Conservation (phyloP, 2,329 filamentous ascomycete species). For the Penicillium sp. region DNA sequence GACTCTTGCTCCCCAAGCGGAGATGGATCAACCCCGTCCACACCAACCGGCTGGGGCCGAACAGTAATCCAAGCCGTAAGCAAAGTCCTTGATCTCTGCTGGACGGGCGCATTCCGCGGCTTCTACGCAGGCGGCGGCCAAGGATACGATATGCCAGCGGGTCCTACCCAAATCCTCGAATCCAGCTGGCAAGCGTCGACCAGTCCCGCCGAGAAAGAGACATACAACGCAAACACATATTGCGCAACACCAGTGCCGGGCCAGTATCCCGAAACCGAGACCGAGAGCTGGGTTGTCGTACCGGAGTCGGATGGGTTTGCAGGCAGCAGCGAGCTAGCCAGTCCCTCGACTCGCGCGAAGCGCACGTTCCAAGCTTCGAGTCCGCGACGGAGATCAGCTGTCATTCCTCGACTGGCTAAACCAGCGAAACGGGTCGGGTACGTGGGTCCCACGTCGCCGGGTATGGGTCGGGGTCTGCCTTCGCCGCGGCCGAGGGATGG, state of each 20-base stretch:
- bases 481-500: slow-evolving; percentile 31
- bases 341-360: slow-evolving; percentile 19
- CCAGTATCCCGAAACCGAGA: slow-evolving; percentile 51
- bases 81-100: slow-evolving; percentile 83
- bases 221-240: slow-evolving; percentile 15
- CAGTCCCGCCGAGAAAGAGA: slow-evolving; percentile 25
- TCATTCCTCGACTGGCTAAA: slow-evolving; percentile 28
- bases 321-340: slow-evolving; percentile 9
- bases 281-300: slow-evolving; percentile 71
- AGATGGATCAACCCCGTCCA: slow-evolving; percentile 15
- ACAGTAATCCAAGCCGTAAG: slow-evolving; percentile 48
- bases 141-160: slow-evolving; percentile 58
- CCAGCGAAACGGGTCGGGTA: slow-evolving; percentile 23
- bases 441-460: slow-evolving; percentile 24
- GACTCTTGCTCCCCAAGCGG: slow-evolving; percentile 27
- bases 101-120: slow-evolving; percentile 65
- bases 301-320: slow-evolving; percentile 22
- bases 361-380: slow-evolving; percentile 23
- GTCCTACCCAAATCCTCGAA: slow-evolving; percentile 19
- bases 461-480: too few relatives aligned
- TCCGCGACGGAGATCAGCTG: slow-evolving; percentile 25
- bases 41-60: slow-evolving; percentile 38
- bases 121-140: slow-evolving; percentile 82
- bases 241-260: slow-evolving; percentile 51
- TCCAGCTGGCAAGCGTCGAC: slow-evolving; percentile 31